Percentiles rank a stretch among this genome's conserved stretches.
Conservation (phyloP, 2,329 filamentous ascomycete genomes). For the Paraphaeosphaeria minitans region DNA sequence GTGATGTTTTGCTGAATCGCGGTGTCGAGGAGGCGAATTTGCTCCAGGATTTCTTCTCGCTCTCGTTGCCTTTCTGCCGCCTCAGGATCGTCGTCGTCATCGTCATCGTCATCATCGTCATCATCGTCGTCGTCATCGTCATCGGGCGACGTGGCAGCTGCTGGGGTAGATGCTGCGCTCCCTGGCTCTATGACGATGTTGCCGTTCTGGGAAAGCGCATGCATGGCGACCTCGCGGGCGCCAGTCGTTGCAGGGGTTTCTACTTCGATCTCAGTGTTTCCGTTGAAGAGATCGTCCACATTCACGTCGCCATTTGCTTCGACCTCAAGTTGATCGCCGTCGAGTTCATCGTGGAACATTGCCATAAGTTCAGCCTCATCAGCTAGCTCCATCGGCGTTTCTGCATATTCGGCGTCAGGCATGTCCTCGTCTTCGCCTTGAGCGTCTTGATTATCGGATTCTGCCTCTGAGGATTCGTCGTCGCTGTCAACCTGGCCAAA, state of each 20-base stretch:
- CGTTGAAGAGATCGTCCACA: conserved; percentile 34
- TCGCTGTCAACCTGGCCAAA: conserved; percentile 62
- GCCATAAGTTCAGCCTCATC: conserved; percentile 44
- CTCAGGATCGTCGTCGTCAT: conserved; percentile 56
- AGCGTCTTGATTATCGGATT: conserved; percentile 43
- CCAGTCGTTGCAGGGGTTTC: conserved; percentile 38
- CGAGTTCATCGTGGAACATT: conserved; percentile 42
- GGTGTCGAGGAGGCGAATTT: conserved; percentile 61
- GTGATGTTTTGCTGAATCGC: conserved; percentile 53
- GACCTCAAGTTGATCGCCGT: conserved; percentile 26
- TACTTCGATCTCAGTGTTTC: conserved; percentile 33
- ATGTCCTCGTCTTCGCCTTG: conserved; percentile 49
- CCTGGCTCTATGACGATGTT: conserved; percentile 37
- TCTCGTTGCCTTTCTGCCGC: conserved; percentile 55
- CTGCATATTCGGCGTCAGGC: conserved; percentile 46
- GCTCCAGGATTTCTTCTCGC: conserved; percentile 55
- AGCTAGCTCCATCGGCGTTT: conserved; percentile 50
- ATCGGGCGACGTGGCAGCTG: conserved; percentile 43
- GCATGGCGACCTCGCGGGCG: conserved; percentile 45
- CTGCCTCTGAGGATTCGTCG: conserved; percentile 50
- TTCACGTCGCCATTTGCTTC: conserved; percentile 35
- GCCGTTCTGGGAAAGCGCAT: conserved; percentile 38
- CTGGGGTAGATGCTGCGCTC: conserved; percentile 38
- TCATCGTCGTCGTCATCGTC: conserved; percentile 52
- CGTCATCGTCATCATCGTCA: conserved; percentile 53